Conservation (phyloP, 176 grass and related monocot species). For the Ensete ventricosum region DNA sequence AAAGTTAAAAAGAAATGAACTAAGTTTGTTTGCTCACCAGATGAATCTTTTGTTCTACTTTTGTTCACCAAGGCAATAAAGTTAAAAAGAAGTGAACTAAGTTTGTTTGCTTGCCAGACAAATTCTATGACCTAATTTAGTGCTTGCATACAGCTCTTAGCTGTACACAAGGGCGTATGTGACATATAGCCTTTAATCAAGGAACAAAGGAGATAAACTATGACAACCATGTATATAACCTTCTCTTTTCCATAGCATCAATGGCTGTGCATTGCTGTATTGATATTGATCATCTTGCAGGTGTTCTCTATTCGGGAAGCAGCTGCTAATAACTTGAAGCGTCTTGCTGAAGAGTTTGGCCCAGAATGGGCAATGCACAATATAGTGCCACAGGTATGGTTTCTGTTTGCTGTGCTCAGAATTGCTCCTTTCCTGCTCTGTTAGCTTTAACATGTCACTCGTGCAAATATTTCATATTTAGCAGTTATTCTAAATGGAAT, state of each 20-base stretch:
- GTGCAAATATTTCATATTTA: not conserved
- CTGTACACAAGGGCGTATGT: not conserved
- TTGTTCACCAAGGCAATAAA: not conserved
- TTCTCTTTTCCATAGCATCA: not conserved
- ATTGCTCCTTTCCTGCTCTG: not conserved
- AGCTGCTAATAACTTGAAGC: slow-evolving; percentile 85
- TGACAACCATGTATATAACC: not conserved
- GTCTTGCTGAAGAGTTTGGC: slow-evolving; percentile 80
- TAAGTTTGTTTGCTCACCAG: not conserved
- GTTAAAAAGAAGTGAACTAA: not conserved
- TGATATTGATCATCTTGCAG: slow-evolving; percentile 27
- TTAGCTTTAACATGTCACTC: not conserved
- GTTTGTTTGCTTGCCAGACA: not conserved
- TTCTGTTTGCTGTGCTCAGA: not conserved
- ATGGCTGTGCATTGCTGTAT: not conserved
- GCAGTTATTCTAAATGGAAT: not conserved
- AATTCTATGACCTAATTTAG: too few relatives aligned
- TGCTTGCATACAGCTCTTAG: too few relatives aligned
- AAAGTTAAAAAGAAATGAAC: not conserved
- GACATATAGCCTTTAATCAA: not conserved
- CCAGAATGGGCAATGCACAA: slow-evolving; percentile 95
- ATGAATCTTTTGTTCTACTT: too few relatives aligned
- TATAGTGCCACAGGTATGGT: slow-evolving; percentile 78
- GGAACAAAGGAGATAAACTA: not conserved
- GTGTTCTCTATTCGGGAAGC: slow-evolving; percentile 96